Percentiles rank a stretch among this genome's conserved stretches.
phyloP scores from a whole-genome alignment of 2,329 filamentous ascomycete species.

The Fusarium poae region DNA sequence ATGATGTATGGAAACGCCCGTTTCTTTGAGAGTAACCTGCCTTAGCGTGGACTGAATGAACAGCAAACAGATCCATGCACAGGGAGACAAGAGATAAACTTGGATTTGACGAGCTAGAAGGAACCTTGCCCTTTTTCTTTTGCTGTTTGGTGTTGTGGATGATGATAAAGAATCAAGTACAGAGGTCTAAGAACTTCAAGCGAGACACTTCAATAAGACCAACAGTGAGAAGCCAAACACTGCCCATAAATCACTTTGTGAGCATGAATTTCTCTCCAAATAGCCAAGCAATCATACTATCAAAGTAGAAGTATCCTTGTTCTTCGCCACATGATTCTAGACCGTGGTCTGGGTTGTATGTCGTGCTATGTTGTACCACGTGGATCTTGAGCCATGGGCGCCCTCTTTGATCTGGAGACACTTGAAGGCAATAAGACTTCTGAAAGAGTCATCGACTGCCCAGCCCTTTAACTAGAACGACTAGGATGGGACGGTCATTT shows the following conservation, averaged over 20 bases:
- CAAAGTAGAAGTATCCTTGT: neutral
- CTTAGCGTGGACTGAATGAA: neutral
- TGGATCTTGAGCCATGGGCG: neutral
- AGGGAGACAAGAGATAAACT: neutral
- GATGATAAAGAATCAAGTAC: neutral
- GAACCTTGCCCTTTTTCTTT: neutral
- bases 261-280: neutral
- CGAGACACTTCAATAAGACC: neutral
- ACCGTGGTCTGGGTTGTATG: neutral
- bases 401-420: neutral
- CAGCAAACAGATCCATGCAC: neutral
- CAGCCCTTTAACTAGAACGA: neutral
- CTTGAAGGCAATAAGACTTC: neutral
- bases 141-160: neutral
- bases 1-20: neutral
- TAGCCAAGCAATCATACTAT: neutral
- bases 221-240: too few species aligned
- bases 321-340: conserved; percentile 10
- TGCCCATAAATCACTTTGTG: neutral
- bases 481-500: conserved; percentile 14
- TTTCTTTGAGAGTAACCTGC: neutral
- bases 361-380: neutral
- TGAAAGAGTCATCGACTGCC: neutral
- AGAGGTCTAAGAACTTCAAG: neutral
- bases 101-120: too few species aligned